Evolutionary conservation across 106 monocot species (phyloP).

Genomic region (Gastrodia elata): DNA sequence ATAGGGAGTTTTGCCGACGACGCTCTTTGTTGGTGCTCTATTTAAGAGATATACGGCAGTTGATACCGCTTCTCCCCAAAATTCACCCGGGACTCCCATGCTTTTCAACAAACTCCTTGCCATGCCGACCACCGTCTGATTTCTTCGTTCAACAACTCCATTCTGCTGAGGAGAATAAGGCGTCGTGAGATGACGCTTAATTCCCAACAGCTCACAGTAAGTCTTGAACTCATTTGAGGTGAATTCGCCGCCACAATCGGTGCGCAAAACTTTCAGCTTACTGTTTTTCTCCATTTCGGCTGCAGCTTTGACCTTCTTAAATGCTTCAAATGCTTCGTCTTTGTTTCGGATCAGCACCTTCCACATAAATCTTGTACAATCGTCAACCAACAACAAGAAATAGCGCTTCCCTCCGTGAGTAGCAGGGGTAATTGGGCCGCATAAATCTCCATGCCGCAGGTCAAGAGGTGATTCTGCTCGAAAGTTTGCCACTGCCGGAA

Average conservation of each 20-base stretch:
- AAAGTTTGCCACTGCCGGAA: too few relatives aligned
- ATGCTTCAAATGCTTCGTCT: too few relatives aligned
- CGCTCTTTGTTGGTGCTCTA: neutral
- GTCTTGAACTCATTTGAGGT: neutral
- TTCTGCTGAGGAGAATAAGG: neutral
- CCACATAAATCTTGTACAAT: too few relatives aligned
- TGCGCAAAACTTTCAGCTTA: constrained; percentile 4
- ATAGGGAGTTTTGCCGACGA: neutral
- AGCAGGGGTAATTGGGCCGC: too few relatives aligned
- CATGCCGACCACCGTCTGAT: neutral
- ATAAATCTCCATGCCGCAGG: too few relatives aligned
- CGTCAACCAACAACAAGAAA: too few relatives aligned
- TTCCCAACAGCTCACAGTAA: neutral
- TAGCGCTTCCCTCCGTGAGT: too few relatives aligned
- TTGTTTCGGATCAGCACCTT: too few relatives aligned
- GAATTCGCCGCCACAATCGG: neutral
- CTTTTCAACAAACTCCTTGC: neutral
- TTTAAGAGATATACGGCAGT: neutral
- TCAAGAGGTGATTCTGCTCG: too few relatives aligned
- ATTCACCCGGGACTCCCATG: neutral
- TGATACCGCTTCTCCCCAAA: neutral
- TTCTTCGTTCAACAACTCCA: neutral
- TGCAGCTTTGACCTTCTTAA: too few relatives aligned
- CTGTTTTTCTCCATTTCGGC: too few relatives aligned
- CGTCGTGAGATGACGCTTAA: constrained; percentile 4